Percentiles rank a stretch among this genome's conserved stretches.
Evolutionary conservation across 352 stramenopile species (phyloP).

Genomic region (Nothophytophthora sp.): DNA sequence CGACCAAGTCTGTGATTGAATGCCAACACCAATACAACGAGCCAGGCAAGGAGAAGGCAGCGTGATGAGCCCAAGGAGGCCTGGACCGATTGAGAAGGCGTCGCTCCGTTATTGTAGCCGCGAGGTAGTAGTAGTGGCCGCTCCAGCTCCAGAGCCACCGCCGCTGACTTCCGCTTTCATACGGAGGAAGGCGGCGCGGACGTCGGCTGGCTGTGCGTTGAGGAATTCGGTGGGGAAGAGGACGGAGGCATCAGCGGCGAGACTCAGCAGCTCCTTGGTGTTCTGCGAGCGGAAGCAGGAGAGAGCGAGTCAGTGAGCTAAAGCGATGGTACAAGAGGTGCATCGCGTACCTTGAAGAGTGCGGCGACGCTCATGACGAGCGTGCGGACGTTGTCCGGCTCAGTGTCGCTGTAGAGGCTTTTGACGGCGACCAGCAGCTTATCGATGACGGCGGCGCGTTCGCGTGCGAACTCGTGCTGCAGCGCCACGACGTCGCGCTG

Average conservation of each 20-base stretch:
- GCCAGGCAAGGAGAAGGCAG: too few relatives aligned
- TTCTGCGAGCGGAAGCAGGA: conserved; percentile 32
- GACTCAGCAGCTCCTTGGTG: conserved; percentile 85
- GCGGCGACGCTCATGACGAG: conserved; percentile 56
- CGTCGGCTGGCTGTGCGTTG: conserved; percentile 55
- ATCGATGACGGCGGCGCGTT: conserved; percentile 63
- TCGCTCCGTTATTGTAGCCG: too few relatives aligned
- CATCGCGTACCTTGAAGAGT: conserved; percentile 70
- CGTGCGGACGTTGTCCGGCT: conserved; percentile 60
- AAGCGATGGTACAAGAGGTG: background rate
- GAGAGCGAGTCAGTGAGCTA: conserved; percentile 2
- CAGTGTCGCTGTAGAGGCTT: conserved; percentile 77
- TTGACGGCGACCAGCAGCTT: conserved; percentile 65
- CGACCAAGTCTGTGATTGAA: conserved; percentile 19
- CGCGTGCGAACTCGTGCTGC: conserved; percentile 64
- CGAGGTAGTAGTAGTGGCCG: too few relatives aligned
- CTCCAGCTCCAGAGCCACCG: conserved; percentile 2
- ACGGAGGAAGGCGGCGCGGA: conserved; percentile 59
- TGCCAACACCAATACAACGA: conserved; percentile 19
- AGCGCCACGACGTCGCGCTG: conserved; percentile 50
- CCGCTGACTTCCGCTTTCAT: conserved; percentile 56
- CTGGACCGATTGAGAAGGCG: too few relatives aligned
- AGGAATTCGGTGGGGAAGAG: conserved; percentile 86
- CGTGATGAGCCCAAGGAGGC: too few relatives aligned
- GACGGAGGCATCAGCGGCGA: conserved; percentile 69